Percentiles rank a stretch among this genome's conserved stretches.
phyloP scores from a whole-genome alignment of 2,329 filamentous ascomycete genomes.

The Cladobotryum mycophilum region DNA sequence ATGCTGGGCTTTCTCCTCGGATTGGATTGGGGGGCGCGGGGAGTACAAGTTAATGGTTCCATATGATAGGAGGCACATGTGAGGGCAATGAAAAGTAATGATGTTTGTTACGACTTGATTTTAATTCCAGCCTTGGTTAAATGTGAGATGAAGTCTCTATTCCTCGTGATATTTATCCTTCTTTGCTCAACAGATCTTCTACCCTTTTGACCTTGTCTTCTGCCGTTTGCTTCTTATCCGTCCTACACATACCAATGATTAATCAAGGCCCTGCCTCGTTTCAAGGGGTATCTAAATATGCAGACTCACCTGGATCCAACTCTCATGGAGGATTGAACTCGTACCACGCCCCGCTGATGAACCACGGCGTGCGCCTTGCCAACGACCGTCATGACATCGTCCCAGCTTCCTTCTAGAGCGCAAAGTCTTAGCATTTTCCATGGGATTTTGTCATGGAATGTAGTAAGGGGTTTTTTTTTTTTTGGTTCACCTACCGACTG shows the following conservation, averaged over 20 bases:
- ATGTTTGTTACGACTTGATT: background rate
- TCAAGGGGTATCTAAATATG: background rate
- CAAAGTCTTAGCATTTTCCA: background rate
- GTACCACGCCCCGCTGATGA: conserved; percentile 67
- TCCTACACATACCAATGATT: conserved; percentile 41
- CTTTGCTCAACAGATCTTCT: conserved; percentile 40
- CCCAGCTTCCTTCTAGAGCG: conserved; percentile 79
- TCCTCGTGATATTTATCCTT: background rate
- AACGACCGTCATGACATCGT: conserved; percentile 75
- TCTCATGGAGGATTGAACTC: conserved; percentile 85
- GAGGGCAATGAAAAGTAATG: conserved; percentile 2
- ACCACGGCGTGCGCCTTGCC: conserved; percentile 79
- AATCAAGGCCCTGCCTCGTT: background rate
- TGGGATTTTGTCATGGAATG: background rate
- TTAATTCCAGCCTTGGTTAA: background rate
- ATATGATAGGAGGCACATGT: background rate
- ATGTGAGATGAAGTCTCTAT: background rate
- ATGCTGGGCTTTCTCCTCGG: conserved; percentile 2
- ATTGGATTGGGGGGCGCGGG: conserved; percentile 1
- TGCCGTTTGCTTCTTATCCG: conserved; percentile 77
- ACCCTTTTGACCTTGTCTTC: conserved; percentile 70
- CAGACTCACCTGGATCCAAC: conserved; percentile 64
- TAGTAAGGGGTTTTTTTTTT: too few species aligned
- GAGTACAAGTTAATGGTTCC: background rate
- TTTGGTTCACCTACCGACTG: conserved; percentile 56